Evolutionary conservation across 441 rosid genomes (phyloP).

Genomic region (Capsella rubella): DNA sequence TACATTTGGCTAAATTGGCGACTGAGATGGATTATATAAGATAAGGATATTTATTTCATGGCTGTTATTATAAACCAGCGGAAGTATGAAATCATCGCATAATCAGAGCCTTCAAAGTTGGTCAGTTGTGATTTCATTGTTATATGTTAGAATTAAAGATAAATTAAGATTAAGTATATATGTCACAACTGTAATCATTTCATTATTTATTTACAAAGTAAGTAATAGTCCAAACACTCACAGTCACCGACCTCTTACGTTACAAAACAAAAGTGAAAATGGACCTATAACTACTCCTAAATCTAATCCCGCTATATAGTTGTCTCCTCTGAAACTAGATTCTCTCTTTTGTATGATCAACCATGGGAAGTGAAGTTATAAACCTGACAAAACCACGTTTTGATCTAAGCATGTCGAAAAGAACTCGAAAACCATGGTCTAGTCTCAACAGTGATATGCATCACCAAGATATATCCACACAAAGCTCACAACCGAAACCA

Average conservation of each 20-base stretch:
- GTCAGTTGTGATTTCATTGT: not conserved
- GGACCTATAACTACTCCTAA: conserved; percentile 36
- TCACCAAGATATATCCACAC: conserved; percentile 26
- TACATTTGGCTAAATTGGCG: not conserved
- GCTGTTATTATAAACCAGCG: not conserved
- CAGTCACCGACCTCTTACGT: conserved; percentile 40
- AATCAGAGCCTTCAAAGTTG: not conserved
- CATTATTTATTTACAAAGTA: conserved; percentile 9
- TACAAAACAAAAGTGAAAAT: conserved; percentile 32
- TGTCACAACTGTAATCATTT: conserved; percentile 25
- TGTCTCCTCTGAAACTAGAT: conserved; percentile 16
- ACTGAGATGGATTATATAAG: not conserved
- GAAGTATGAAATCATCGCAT: not conserved
- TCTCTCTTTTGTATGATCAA: conserved; percentile 25
- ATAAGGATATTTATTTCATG: not conserved
- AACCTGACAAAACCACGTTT: conserved; percentile 49
- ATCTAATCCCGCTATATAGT: conserved; percentile 19
- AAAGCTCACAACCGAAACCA: conserved; percentile 2
- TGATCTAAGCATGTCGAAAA: conserved; percentile 56
- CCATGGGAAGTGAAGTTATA: conserved; percentile 54
- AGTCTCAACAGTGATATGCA: conserved; percentile 35
- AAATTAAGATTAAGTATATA: not conserved
- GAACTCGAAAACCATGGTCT: conserved; percentile 67
- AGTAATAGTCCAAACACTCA: conserved; percentile 33
- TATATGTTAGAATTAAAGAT: not conserved